Conservation (phyloP, 2,329 filamentous ascomycete genomes). For the Thielaviopsis musarum region DNA sequence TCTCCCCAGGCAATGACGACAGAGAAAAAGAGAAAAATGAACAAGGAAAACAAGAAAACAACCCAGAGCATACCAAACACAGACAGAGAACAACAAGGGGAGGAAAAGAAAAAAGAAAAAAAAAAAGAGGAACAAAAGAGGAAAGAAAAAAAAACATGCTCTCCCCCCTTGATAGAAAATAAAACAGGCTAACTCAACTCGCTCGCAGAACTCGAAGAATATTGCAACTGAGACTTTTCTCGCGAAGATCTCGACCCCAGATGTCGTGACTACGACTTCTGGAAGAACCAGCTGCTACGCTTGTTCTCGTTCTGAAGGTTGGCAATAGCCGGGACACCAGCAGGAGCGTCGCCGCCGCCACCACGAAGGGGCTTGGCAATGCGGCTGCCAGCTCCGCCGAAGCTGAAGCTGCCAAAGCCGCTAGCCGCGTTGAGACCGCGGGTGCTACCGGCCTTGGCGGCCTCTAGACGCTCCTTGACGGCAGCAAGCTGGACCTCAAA, state of each 20-base stretch:
- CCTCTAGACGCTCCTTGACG: conserved; percentile 94
- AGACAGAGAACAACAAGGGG: not conserved
- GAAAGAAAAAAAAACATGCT: not conserved
- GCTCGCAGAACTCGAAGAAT: not conserved
- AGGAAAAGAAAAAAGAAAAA: conserved; percentile 6
- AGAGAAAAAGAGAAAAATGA: not conserved
- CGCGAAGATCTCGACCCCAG: conserved; percentile 7
- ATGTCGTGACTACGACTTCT: conserved; percentile 31
- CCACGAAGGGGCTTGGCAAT: conserved; percentile 55
- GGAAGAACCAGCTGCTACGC: conserved; percentile 61
- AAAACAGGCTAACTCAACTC: conserved; percentile 1
- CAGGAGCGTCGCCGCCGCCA: conserved; percentile 31
- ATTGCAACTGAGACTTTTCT: conserved; percentile 4
- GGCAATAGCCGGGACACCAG: conserved; percentile 39
- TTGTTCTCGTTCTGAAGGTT: conserved; percentile 48
- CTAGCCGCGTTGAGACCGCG: conserved; percentile 56
- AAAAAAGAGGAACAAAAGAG: conserved; percentile 2
- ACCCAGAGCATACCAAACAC: not conserved
- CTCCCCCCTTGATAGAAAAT: not conserved
- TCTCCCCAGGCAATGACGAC: not conserved
- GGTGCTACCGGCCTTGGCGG: conserved; percentile 81
- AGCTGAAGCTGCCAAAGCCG: conserved; percentile 52
- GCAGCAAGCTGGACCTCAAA: conserved; percentile 95
- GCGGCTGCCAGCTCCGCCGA: conserved; percentile 43
- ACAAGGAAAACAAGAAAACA: not conserved